Evolutionary conservation across 2,329 filamentous ascomycete species (phyloP).

Genomic region (Aspergillus latus): DNA sequence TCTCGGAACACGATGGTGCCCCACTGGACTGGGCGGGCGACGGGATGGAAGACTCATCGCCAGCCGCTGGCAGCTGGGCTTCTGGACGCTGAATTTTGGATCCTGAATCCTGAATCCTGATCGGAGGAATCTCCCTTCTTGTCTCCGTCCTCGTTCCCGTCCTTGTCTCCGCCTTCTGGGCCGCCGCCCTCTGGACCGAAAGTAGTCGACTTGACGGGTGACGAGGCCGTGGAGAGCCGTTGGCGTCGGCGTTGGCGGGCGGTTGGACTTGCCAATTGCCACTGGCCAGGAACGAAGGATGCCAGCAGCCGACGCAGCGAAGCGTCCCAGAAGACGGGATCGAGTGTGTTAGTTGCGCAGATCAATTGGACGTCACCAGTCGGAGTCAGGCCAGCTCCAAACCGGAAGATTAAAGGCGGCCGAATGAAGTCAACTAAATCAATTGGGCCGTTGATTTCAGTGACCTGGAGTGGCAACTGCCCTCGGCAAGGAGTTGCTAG

Average conservation of each 20-base stretch:
- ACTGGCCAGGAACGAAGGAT: conserved; percentile 2
- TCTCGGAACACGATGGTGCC: not conserved
- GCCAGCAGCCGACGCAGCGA: conserved; percentile 16
- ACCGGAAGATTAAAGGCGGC: not conserved
- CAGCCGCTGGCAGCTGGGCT: too few relatives aligned
- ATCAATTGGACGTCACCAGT: conserved; percentile 12
- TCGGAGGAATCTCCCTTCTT: not conserved
- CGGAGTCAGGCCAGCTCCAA: conserved; percentile 1
- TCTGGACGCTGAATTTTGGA: too few relatives aligned
- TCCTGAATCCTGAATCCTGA: too few relatives aligned
- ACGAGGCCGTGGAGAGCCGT: not conserved
- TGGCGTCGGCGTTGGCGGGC: not conserved
- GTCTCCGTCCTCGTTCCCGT: not conserved
- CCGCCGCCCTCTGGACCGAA: too few relatives aligned
- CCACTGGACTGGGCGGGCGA: not conserved
- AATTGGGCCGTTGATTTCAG: not conserved
- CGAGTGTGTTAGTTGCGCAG: conserved; percentile 18
- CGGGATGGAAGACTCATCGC: not conserved
- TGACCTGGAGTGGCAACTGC: not conserved
- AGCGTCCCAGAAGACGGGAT: conserved; percentile 22
- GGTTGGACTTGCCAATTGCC: not conserved
- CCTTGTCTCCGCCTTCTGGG: too few relatives aligned
- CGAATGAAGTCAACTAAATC: not conserved
- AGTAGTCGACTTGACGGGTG: not conserved
- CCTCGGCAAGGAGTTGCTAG: too few relatives aligned